Evolutionary conservation across 2,329 filamentous ascomycete genomes (phyloP).

Genomic region (Hymenoscyphus linearis): DNA sequence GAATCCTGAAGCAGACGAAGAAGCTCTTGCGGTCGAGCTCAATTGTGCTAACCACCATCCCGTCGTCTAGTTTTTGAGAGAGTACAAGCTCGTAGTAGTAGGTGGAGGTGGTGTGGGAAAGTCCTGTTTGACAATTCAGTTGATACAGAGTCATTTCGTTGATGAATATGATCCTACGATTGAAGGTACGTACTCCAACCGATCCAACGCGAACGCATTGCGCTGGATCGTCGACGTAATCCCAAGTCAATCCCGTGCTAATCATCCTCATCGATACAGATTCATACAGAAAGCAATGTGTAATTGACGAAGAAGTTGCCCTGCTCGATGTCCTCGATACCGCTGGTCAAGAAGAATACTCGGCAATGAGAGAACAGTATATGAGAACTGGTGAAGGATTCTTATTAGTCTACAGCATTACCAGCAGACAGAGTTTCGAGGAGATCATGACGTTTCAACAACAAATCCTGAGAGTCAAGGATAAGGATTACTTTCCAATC

Average conservation of each 20-base stretch:
- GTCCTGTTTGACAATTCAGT: conserved; percentile 97
- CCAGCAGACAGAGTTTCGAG: conserved; percentile 92
- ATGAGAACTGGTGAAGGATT: conserved; percentile 99
- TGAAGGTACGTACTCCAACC: conserved; percentile 62
- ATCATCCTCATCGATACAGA: conserved; percentile 48
- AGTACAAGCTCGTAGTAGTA: conserved; percentile 95
- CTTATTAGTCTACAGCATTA: conserved; percentile 96
- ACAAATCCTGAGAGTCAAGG: conserved; percentile 97
- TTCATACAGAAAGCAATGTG: conserved; percentile 99
- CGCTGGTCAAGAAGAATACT: conserved; percentile 98
- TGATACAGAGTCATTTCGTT: conserved; percentile 88
- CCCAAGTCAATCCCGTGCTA: not conserved
- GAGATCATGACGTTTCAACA: conserved; percentile 99
- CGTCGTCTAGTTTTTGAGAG: conserved; percentile 65
- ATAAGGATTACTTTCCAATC: conserved; percentile 99
- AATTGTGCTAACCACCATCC: conserved; percentile 16
- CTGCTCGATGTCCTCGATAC: conserved; percentile 97
- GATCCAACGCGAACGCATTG: conserved; percentile 1
- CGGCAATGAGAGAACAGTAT: conserved; percentile 98
- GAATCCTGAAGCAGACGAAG: not conserved
- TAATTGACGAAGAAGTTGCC: conserved; percentile 97
- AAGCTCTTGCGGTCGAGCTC: not conserved
- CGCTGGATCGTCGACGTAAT: not conserved
- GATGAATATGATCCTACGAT: conserved; percentile 99
- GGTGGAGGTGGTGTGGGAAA: conserved; percentile 98